Conservation (phyloP, 2,329 filamentous ascomycete genomes). For the Beauveria sp. region DNA sequence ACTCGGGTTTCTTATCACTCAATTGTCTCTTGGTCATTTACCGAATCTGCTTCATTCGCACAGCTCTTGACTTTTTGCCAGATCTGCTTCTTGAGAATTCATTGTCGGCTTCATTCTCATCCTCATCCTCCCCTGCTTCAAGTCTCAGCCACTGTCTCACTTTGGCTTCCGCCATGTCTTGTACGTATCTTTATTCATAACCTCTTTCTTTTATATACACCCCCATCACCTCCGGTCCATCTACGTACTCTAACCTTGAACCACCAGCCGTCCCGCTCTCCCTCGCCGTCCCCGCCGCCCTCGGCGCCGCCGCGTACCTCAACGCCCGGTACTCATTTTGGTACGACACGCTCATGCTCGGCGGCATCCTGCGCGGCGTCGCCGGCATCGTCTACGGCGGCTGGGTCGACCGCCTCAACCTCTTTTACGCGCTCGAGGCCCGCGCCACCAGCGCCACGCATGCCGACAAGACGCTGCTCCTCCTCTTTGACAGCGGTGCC, state of each 20-base stretch:
- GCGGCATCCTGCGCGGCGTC: conserved; percentile 37
- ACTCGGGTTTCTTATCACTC: no score
- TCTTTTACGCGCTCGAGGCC: conserved; percentile 69
- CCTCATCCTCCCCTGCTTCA: neutral
- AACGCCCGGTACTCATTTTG: conserved; percentile 62
- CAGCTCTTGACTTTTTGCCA: no score
- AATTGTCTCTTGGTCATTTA: neutral
- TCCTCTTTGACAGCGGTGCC: conserved; percentile 55
- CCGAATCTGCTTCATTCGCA: no score
- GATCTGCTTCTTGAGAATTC: neutral
- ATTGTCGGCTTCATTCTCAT: neutral
- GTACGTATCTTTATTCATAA: neutral
- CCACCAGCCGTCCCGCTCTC: conserved; percentile 39
- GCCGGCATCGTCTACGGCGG: conserved; percentile 14
- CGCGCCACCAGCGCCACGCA: conserved; percentile 46
- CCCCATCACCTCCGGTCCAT: neutral
- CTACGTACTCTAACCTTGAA: neutral
- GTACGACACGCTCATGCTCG: conserved; percentile 53
- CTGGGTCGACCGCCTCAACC: conserved; percentile 51
- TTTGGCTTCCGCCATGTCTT: neutral
- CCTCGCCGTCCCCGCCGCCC: conserved; percentile 52
- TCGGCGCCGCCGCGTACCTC: conserved; percentile 64
- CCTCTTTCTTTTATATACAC: neutral
- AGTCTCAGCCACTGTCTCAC: neutral
- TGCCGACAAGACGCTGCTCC: conserved; percentile 48